These are phyloP conservation scores for Domatiomyces catenatus DNA, from an alignment of 2,329 filamentous ascomycete genomes.

Conservation along the genomic window DNA sequence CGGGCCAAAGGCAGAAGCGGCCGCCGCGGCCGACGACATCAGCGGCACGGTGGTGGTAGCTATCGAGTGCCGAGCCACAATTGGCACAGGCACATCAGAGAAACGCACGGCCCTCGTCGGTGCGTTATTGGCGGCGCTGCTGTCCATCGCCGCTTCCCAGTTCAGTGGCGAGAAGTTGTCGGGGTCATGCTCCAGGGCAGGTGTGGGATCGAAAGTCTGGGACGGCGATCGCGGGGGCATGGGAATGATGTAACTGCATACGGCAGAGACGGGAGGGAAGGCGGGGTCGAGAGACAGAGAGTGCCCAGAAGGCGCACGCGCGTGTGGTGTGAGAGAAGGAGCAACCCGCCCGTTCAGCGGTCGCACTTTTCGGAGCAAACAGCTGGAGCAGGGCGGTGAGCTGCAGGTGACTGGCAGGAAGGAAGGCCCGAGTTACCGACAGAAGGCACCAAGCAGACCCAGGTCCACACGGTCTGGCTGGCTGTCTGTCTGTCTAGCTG, in stretches of 20 bases:
- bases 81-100: slow-evolving; percentile 23
- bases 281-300: neutral
- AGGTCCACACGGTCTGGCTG: neutral
- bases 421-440: neutral
- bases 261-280: neutral
- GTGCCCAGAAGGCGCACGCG: neutral
- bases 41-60: slow-evolving; percentile 22
- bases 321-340: neutral
- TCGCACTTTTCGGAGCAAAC: too few species aligned
- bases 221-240: slow-evolving; percentile 16
- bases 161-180: slow-evolving; percentile 15
- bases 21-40: slow-evolving; percentile 18
- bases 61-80: slow-evolving; percentile 26
- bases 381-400: neutral
- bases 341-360: neutral
- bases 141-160: neutral
- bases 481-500: neutral
- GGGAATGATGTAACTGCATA: neutral
- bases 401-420: neutral
- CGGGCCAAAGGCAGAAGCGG: slow-evolving; percentile 13
- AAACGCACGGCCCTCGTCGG: slow-evolving; percentile 27
- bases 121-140: neutral
- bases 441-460: neutral
- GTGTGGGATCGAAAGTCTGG: slow-evolving; percentile 14
- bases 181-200: slow-evolving; percentile 13